Base-by-base conservation (phyloP, 352 stramenopile species). In the Pythium aquatile region DNA sequence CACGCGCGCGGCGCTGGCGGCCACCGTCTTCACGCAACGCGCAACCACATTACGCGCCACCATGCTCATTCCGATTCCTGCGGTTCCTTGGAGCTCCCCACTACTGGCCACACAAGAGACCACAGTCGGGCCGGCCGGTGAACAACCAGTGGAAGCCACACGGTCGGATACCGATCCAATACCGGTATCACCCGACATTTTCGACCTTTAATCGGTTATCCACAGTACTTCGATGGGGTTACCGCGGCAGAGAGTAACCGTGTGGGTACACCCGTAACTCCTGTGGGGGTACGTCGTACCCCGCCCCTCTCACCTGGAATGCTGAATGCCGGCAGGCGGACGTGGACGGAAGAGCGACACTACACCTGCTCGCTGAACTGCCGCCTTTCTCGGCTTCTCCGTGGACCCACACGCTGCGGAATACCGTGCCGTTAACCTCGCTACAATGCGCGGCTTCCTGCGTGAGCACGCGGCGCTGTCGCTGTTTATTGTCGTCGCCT, bases 401-500 rank as follows among this genome's bases (percentile, higher is more conserved):
- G 40, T 24, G 20, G 20, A 24, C 20, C 20, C 20, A 24, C 0
- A 24, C 20, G 20, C 20, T 24, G 20, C 20, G 20, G 20, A 24
- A 24, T 24, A 24, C 0, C 40, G 40, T 48, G n/a, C 40, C 5
- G 7, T 17, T 13, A 28, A 37, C 8, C 2, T 54, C 24, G 29
- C 16, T 32, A 29, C 32, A 39, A 69, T 73, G 61, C 67, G 61
- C 14, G 32, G 51, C 24, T 67, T 58, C 32, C 20, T 60, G 67
- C 70, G 69, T 61, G 69, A 58, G 29, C 83, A 90, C 51, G 61
- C 74, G 48, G 59, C 68, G 70, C 73, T 90, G 32, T 51, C 69
- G 16, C 20, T 70, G 20, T 77, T 79, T 44, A 59, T 90, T 6
- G 58, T 73, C 52, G 40, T 76, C 16, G 55, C 58, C 11, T 85